Evolutionary conservation across 352 stramenopile species (phyloP).

Genomic region (Globisporangium apiculatum): DNA sequence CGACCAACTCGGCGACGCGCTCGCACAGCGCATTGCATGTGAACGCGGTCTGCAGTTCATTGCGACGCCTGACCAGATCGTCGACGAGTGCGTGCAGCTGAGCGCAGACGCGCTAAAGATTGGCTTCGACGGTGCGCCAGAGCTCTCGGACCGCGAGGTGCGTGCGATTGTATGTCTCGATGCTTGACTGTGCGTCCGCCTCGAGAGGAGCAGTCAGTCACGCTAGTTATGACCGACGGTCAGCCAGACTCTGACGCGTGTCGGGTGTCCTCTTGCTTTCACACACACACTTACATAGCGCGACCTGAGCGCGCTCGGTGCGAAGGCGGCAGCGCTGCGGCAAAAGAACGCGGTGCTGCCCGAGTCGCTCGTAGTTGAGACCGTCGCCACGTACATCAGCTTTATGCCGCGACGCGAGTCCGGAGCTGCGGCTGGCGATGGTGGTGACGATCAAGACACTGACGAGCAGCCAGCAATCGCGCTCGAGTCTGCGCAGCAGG

Average conservation of each 20-base stretch:
- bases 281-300: constrained; percentile 15
- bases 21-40: constrained; percentile 20
- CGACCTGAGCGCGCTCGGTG: constrained; percentile 41
- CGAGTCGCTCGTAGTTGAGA: constrained; percentile 41
- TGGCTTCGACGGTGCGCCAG: constrained; percentile 20
- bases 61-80: constrained; percentile 27
- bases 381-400: constrained; percentile 29
- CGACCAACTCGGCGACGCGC: constrained; percentile 13
- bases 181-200: not conserved
- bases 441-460: not conserved
- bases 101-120: constrained; percentile 48
- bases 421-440: not conserved
- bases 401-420: constrained; percentile 5
- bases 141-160: constrained; percentile 44
- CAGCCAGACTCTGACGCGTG: too few species aligned
- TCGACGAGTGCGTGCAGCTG: constrained; percentile 47
- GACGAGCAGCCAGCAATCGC: too few species aligned
- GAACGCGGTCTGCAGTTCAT: constrained; percentile 32
- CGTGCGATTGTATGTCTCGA: not conserved
- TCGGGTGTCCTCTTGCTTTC: not conserved
- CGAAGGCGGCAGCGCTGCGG: constrained; percentile 27
- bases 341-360: constrained; percentile 41
- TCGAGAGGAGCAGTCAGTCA: too few species aligned
- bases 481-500: too few species aligned
- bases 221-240: too few species aligned